Percentiles rank a stretch among this genome's conserved stretches.
Evolutionary conservation across 1,284 basidiomycete genomes (phyloP).

Genomic region (Vanrija pseudolonga): DNA sequence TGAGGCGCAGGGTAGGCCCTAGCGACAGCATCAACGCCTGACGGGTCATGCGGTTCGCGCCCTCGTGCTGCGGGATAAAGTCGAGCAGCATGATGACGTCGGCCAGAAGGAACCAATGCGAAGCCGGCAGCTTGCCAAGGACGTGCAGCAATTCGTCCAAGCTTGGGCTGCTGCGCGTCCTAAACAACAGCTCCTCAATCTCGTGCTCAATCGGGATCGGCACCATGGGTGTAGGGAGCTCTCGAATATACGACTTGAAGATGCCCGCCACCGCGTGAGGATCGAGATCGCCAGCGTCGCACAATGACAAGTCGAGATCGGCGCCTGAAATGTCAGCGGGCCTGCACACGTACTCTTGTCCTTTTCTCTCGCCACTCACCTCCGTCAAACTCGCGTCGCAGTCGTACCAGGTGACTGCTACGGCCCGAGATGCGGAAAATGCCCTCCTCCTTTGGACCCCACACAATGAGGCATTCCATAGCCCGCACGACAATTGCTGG

Average conservation of each 20-base stretch:
- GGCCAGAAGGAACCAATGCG: constrained; percentile 48
- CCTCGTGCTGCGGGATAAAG: constrained; percentile 35
- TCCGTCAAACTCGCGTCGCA: constrained; percentile 77
- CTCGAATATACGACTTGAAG: constrained; percentile 54
- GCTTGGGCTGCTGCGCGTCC: not conserved
- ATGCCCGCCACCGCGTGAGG: constrained; percentile 84
- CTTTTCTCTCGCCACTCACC: constrained; percentile 52
- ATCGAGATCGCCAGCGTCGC: constrained; percentile 75
- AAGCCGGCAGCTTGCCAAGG: constrained; percentile 35
- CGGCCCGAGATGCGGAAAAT: constrained; percentile 50
- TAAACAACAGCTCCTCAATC: constrained; percentile 59
- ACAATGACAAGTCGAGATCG: constrained; percentile 73
- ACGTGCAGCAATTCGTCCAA: constrained; percentile 23
- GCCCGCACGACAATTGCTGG: constrained; percentile 46
- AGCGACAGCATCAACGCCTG: constrained; percentile 43
- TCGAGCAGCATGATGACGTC: constrained; percentile 45
- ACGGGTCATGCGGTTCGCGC: constrained; percentile 44
- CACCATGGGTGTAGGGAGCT: constrained; percentile 71
- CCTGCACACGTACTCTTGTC: not conserved
- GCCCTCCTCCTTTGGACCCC: constrained; percentile 50
- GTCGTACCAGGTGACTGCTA: constrained; percentile 61
- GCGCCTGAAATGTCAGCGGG: constrained; percentile 55
- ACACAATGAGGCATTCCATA: constrained; percentile 46
- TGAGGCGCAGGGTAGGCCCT: constrained; percentile 41
- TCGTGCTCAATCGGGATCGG: constrained; percentile 64